Conservation (phyloP, 2,329 filamentous ascomycete species). For the Orbilia javanica region DNA sequence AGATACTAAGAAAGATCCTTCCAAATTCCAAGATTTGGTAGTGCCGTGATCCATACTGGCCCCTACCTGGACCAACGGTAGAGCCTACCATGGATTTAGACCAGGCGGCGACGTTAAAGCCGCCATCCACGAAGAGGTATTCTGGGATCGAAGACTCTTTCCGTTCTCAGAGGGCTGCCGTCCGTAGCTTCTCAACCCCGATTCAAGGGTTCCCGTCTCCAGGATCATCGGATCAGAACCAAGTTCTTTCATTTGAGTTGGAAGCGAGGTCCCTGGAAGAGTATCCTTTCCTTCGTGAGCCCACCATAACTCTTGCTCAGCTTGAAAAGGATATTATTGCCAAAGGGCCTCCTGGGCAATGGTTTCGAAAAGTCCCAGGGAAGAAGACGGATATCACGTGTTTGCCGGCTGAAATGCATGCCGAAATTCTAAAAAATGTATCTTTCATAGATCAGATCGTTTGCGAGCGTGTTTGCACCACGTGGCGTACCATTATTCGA, state of each 20-base stretch:
- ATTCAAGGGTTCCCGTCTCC: background rate
- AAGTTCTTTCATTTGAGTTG: constrained; percentile 19
- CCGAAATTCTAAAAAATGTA: constrained; percentile 37
- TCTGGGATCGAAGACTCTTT: background rate
- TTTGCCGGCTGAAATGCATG: constrained; percentile 45
- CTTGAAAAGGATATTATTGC: constrained; percentile 35
- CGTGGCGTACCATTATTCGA: constrained; percentile 50
- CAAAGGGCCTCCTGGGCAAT: constrained; percentile 41
- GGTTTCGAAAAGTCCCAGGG: constrained; percentile 30
- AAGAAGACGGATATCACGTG: constrained; percentile 42
- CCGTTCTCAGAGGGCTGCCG: background rate
- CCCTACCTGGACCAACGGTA: background rate
- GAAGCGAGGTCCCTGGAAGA: constrained; percentile 17
- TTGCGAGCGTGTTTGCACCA: constrained; percentile 50
- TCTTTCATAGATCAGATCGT: constrained; percentile 38
- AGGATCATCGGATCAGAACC: background rate
- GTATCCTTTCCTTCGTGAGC: background rate
- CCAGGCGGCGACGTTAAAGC: no score
- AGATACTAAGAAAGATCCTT: no score
- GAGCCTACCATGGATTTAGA: background rate
- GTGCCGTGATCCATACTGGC: background rate
- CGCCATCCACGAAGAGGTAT: background rate
- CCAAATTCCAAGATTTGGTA: background rate
- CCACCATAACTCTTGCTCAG: constrained; percentile 1
- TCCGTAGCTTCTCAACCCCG: background rate